phyloP scores from a whole-genome alignment of 2,329 filamentous ascomycete genomes.

The Cyphellophora europaea region DNA sequence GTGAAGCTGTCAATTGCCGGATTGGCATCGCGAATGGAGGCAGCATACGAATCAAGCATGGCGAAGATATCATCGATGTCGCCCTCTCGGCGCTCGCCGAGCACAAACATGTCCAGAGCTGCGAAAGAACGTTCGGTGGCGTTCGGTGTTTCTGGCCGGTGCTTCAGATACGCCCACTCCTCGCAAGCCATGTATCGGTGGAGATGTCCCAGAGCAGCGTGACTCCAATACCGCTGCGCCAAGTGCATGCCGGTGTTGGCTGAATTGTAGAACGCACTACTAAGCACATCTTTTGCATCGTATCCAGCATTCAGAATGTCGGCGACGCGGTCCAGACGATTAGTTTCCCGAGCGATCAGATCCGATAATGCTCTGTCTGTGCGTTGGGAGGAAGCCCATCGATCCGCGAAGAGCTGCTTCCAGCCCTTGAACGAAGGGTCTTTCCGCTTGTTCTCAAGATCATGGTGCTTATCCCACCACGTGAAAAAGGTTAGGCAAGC shows the following conservation, averaged over 20 bases:
- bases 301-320: conserved; percentile 65
- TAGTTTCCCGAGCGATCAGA: conserved; percentile 61
- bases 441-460: conserved; percentile 47
- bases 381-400: conserved; percentile 43
- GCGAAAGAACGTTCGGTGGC: conserved; percentile 59
- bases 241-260: conserved; percentile 63
- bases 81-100: conserved; percentile 56
- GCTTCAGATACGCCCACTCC: conserved; percentile 56
- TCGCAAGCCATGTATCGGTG: conserved; percentile 71
- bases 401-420: conserved; percentile 57
- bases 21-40: conserved; percentile 44
- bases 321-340: conserved; percentile 60
- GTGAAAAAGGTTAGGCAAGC: conserved; percentile 62
- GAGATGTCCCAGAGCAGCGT: conserved; percentile 65
- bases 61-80: conserved; percentile 61
- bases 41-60: conserved; percentile 57
- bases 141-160: neutral
- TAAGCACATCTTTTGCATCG: conserved; percentile 77
- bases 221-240: conserved; percentile 70
- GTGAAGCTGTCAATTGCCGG: conserved; percentile 47
- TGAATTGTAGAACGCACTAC: conserved; percentile 53
- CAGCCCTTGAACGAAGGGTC: conserved; percentile 43
- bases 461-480: conserved; percentile 64
- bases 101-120: conserved; percentile 82
- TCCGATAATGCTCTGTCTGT: conserved; percentile 52